These are phyloP conservation scores for Incumbomyces lentus DNA, from an alignment of 2,329 filamentous ascomycete genomes.

Conservation along the genomic window DNA sequence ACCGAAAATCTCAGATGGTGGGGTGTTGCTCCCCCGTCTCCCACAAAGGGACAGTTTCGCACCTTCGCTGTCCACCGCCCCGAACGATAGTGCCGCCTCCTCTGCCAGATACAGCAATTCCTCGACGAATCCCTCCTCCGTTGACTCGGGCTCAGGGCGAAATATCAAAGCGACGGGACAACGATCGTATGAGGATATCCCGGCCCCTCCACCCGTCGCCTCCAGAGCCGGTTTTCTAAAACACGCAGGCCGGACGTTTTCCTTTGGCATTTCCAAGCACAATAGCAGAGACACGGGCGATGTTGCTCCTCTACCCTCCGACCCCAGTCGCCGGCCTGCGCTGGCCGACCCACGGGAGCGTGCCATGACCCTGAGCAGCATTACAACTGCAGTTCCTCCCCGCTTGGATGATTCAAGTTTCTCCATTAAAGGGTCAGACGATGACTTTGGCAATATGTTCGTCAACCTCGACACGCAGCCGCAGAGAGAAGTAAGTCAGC, in stretches of 20 bases:
- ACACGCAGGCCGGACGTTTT: constrained; percentile 43
- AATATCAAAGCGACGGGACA: constrained; percentile 27
- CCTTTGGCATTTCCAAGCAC: constrained; percentile 36
- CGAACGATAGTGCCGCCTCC: constrained; percentile 34
- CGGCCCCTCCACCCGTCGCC: constrained; percentile 29
- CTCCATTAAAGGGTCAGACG: constrained; percentile 30
- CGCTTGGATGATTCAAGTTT: constrained; percentile 39
- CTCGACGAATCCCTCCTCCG: constrained; percentile 46
- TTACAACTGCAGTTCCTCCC: constrained; percentile 42
- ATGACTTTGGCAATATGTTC: constrained; percentile 45
- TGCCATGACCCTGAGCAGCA: constrained; percentile 42
- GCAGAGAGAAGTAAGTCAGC: constrained; percentile 4
- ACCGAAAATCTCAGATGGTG: too few species aligned
- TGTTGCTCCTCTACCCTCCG: constrained; percentile 9
- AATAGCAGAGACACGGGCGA: constrained; percentile 24
- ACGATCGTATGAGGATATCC: constrained; percentile 32
- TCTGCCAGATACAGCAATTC: constrained; percentile 46
- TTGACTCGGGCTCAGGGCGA: constrained; percentile 35
- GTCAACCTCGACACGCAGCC: constrained; percentile 32
- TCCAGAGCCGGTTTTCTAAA: constrained; percentile 30
- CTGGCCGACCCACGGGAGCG: constrained; percentile 30
- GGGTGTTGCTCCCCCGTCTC: too few species aligned
- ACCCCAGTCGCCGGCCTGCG: constrained; percentile 2
- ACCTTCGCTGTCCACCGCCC: constrained; percentile 37
- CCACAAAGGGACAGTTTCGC: constrained; percentile 11